These are phyloP conservation scores for Xylaria sp. DNA, from an alignment of 2,329 filamentous ascomycete genomes.

Conservation along the genomic window DNA sequence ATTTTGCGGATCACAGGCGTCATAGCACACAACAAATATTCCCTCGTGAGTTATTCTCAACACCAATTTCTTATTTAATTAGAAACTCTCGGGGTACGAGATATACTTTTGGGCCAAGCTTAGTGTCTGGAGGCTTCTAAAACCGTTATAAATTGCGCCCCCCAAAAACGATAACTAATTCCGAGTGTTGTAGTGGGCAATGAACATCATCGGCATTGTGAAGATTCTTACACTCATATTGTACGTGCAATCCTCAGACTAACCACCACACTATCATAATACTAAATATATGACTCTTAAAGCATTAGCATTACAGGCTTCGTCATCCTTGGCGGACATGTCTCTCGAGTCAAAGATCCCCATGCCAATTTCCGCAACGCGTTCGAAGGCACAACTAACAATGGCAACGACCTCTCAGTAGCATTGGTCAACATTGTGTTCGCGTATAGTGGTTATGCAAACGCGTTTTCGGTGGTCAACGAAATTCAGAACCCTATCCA, in stretches of 20 bases:
- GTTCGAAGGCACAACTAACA: slow-evolving; percentile 60
- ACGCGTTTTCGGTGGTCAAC: slow-evolving; percentile 69
- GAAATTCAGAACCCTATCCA: slow-evolving; percentile 67
- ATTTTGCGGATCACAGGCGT: slow-evolving; percentile 45
- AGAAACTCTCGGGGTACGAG: background rate
- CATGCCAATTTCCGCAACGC: slow-evolving; percentile 64
- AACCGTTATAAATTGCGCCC: background rate
- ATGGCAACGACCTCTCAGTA: slow-evolving; percentile 61
- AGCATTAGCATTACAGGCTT: slow-evolving; percentile 67
- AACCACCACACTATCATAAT: background rate
- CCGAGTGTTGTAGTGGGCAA: slow-evolving; percentile 49
- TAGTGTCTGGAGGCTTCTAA: background rate
- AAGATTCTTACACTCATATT: slow-evolving; percentile 73
- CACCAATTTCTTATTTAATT: background rate
- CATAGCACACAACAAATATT: slow-evolving; percentile 66
- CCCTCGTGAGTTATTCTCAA: slow-evolving; percentile 49
- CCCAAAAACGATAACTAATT: background rate
- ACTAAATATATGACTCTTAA: background rate
- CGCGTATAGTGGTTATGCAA: slow-evolving; percentile 66
- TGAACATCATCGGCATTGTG: slow-evolving; percentile 66
- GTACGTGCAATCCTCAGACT: slow-evolving; percentile 27
- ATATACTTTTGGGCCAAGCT: background rate
- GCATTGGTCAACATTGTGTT: slow-evolving; percentile 69
- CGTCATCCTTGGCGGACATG: slow-evolving; percentile 68
- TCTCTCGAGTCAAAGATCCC: slow-evolving; percentile 60